Evolutionary conservation across 2,329 filamentous ascomycete genomes (phyloP).

Genomic region (Myriosclerotinia curreyana): DNA sequence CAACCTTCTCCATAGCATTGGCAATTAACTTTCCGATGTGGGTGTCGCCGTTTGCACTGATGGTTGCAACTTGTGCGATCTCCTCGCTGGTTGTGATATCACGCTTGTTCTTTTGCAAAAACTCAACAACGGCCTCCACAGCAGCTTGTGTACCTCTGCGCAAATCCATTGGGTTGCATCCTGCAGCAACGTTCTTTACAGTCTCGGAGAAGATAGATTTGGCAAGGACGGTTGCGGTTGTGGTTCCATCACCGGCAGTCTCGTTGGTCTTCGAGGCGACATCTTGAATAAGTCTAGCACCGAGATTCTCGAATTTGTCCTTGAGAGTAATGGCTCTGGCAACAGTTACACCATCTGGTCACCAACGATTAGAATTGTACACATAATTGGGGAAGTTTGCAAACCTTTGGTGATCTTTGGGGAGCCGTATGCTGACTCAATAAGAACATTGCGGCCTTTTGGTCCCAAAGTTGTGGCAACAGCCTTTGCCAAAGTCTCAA

Average conservation of each 20-base stretch:
- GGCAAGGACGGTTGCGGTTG: slow-evolving; percentile 93
- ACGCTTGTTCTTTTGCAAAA: slow-evolving; percentile 91
- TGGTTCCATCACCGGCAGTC: slow-evolving; percentile 96
- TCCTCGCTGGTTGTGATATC: slow-evolving; percentile 97
- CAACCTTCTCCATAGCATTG: slow-evolving; percentile 99
- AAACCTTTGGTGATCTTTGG: slow-evolving; percentile 99
- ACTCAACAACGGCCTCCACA: slow-evolving; percentile 91
- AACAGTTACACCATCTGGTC: slow-evolving; percentile 78
- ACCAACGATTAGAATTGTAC: slow-evolving; percentile 1
- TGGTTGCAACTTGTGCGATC: slow-evolving; percentile 97
- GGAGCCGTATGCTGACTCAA: slow-evolving; percentile 97
- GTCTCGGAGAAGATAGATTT: slow-evolving; percentile 99
- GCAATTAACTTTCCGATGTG: slow-evolving; percentile 96
- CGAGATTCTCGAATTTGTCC: slow-evolving; percentile 99
- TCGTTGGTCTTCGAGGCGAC: slow-evolving; percentile 99
- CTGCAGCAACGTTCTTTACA: slow-evolving; percentile 98
- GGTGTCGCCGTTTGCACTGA: slow-evolving; percentile 93
- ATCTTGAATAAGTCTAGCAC: slow-evolving; percentile 92
- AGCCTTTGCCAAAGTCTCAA: slow-evolving; percentile 94
- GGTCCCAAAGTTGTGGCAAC: slow-evolving; percentile 95
- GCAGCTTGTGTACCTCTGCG: slow-evolving; percentile 95
- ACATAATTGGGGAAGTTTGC: slow-evolving; percentile 32
- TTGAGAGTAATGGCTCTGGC: slow-evolving; percentile 87
- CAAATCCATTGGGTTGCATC: slow-evolving; percentile 99
- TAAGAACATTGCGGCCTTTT: slow-evolving; percentile 97